Percentiles rank a stretch among this genome's conserved stretches.
Evolutionary conservation across 345 rosid species (phyloP).

Genomic region (Acer negundo): DNA sequence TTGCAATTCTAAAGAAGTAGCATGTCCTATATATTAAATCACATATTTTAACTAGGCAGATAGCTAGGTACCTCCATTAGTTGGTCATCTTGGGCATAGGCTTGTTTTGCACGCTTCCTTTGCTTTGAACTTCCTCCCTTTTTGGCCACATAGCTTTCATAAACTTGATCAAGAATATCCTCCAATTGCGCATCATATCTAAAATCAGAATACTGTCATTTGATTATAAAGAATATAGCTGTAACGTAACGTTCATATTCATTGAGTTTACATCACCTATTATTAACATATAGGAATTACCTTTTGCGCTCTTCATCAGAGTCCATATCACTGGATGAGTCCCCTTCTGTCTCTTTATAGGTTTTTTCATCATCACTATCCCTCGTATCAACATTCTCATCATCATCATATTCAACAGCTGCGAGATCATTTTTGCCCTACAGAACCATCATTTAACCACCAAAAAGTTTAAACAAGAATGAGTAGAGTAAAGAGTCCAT

Average conservation of each 20-base stretch:
- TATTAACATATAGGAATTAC: conserved; percentile 33
- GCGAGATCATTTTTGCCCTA: conserved; percentile 87
- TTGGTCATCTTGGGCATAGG: conserved; percentile 54
- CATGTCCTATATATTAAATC: neutral
- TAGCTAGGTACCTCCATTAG: conserved; percentile 56
- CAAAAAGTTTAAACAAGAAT: neutral
- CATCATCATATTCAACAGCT: conserved; percentile 64
- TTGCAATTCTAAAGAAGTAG: neutral
- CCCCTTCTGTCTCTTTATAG: conserved; percentile 36
- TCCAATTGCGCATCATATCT: conserved; percentile 84
- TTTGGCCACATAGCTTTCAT: conserved; percentile 63
- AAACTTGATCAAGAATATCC: conserved; percentile 71
- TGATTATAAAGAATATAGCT: conserved; percentile 2
- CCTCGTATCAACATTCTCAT: conserved; percentile 34
- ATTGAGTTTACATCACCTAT: conserved; percentile 1
- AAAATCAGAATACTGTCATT: conserved; percentile 23
- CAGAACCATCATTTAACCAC: conserved; percentile 22
- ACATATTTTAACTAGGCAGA: neutral
- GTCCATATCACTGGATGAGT: conserved; percentile 63
- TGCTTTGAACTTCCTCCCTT: conserved; percentile 78
- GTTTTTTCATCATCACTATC: conserved; percentile 61
- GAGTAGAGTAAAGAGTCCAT: neutral
- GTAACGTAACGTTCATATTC: conserved; percentile 5
- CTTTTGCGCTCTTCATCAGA: conserved; percentile 80
- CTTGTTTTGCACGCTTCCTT: conserved; percentile 77